phyloP scores from a whole-genome alignment of 2,329 filamentous ascomycete species.

The Arthrobotrys sphaeroides region DNA sequence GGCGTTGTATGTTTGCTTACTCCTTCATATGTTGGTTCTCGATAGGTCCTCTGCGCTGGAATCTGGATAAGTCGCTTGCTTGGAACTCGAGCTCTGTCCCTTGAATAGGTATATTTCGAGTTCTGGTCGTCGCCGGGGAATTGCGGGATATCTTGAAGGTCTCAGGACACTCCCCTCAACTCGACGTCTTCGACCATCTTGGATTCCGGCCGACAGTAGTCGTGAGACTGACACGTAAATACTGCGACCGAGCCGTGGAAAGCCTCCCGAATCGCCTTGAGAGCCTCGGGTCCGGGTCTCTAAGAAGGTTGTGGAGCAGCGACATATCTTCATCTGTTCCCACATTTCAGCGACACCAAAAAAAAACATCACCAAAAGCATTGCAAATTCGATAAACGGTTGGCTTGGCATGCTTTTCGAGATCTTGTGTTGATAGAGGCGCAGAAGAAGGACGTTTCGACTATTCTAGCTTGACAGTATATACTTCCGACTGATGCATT shows the following conservation, averaged over 20 bases:
- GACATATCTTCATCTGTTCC: background rate
- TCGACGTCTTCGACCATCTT: background rate
- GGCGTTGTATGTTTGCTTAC: constrained; percentile 50
- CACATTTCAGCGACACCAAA: background rate
- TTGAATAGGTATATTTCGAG: constrained; percentile 8
- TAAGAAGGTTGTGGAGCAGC: background rate
- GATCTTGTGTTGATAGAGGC: constrained; percentile 12
- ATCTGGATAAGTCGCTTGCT: constrained; percentile 12
- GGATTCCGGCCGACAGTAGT: background rate
- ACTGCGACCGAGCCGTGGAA: background rate
- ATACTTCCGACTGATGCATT: constrained; percentile 21
- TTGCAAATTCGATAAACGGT: background rate
- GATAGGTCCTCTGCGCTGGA: constrained; percentile 26
- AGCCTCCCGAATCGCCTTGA: background rate
- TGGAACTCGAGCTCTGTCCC: constrained; percentile 2
- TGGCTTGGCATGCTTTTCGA: constrained; percentile 21
- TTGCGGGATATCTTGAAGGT: background rate
- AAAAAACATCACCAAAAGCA: constrained; percentile 6
- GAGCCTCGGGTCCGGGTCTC: background rate
- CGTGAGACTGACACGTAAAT: background rate
- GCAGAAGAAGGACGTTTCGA: background rate
- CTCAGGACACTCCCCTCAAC: background rate
- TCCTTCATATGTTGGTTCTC: constrained; percentile 29
- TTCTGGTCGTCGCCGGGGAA: constrained; percentile 1
- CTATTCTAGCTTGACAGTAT: background rate